Conservation (phyloP, 768 basidiomycete species). For the button mushroom (Agaricus bisporus) region DNA sequence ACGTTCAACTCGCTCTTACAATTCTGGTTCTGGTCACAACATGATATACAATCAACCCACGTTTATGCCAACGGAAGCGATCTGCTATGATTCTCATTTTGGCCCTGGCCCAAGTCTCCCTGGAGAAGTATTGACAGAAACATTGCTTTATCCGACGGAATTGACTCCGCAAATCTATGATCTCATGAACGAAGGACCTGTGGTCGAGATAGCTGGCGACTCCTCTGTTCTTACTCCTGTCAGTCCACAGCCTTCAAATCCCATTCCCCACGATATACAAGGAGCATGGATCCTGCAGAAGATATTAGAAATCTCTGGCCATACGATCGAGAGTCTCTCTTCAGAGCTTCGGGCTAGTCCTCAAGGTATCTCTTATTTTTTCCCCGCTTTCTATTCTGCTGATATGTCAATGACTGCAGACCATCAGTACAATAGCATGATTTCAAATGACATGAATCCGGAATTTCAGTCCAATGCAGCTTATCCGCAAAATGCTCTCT, state of each 20-base stretch:
- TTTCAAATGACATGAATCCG: neutral
- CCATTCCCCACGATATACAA: neutral
- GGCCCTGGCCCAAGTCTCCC: neutral
- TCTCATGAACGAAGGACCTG: neutral
- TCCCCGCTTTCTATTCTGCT: neutral
- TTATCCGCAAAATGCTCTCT: conserved; percentile 20
- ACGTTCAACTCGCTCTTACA: neutral
- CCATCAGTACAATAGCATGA: neutral
- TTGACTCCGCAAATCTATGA: conserved; percentile 14
- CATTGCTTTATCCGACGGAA: conserved; percentile 16
- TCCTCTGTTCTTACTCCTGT: neutral
- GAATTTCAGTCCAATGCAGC: conserved; percentile 3
- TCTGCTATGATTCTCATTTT: neutral
- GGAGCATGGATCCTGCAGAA: neutral
- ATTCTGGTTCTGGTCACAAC: neutral
- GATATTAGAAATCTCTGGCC: conserved; percentile 5
- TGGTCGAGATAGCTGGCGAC: neutral
- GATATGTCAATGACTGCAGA: conserved; percentile 2
- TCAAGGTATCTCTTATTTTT: neutral
- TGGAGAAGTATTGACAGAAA: neutral
- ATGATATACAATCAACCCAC: neutral
- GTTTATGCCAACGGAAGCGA: neutral
- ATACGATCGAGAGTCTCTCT: conserved; percentile 9
- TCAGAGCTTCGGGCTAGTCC: conserved; percentile 10
- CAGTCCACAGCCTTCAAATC: neutral